Conservation (phyloP, 2,329 filamentous ascomycete species). For the Chaetomium globosum region DNA sequence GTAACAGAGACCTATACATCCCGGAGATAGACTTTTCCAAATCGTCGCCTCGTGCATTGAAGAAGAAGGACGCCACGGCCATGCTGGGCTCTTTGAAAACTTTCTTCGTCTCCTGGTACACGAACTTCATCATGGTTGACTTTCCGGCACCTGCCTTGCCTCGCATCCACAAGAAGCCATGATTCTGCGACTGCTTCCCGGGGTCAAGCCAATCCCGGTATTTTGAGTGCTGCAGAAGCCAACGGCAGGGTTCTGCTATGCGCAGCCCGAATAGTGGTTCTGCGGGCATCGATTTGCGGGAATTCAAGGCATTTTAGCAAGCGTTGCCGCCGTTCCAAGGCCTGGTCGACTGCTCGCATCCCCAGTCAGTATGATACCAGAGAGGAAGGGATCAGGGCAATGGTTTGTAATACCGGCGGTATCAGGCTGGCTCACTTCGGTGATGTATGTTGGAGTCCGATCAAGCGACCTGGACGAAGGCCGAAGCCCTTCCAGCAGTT, state of each 20-base stretch:
- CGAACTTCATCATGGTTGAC: slow-evolving; percentile 53
- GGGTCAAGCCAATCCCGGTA: slow-evolving; percentile 46
- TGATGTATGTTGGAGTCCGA: slow-evolving; percentile 14
- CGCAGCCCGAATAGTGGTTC: slow-evolving; percentile 43
- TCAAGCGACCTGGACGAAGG: slow-evolving; percentile 15
- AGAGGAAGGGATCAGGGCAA: background rate
- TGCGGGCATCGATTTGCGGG: slow-evolving; percentile 26
- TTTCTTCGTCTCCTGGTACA: slow-evolving; percentile 28
- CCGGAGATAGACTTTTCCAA: slow-evolving; percentile 52
- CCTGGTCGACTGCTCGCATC: background rate
- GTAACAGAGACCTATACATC: slow-evolving; percentile 54
- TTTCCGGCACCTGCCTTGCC: slow-evolving; percentile 53
- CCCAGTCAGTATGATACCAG: slow-evolving; percentile 7
- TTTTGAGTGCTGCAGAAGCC: slow-evolving; percentile 71
- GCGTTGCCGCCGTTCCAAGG: slow-evolving; percentile 14
- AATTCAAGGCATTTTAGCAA: slow-evolving; percentile 19
- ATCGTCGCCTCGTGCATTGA: slow-evolving; percentile 49
- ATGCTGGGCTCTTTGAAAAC: slow-evolving; percentile 28
- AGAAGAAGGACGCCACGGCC: slow-evolving; percentile 51
- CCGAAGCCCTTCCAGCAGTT: slow-evolving; percentile 24
- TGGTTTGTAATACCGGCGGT: slow-evolving; percentile 13
- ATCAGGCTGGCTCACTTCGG: slow-evolving; percentile 4
- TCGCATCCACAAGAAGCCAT: slow-evolving; percentile 52
- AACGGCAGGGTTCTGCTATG: slow-evolving; percentile 46
- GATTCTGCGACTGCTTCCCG: slow-evolving; percentile 37